Evolutionary conservation across 2,329 filamentous ascomycete genomes (phyloP).

Genomic region (Monilinia laxa): DNA sequence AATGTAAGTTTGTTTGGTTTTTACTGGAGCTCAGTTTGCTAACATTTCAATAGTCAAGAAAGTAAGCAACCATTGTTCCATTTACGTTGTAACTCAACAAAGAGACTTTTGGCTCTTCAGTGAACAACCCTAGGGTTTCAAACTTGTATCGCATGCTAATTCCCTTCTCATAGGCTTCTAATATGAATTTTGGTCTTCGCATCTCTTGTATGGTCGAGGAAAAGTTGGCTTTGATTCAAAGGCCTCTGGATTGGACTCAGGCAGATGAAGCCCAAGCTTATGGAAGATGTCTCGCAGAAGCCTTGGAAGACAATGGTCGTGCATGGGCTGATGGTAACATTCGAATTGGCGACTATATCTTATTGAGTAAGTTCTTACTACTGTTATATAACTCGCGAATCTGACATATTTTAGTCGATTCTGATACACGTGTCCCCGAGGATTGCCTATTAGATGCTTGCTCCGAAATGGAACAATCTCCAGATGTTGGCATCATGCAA

Average conservation of each 20-base stretch:
- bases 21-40: slow-evolving; percentile 24
- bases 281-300: slow-evolving; percentile 61
- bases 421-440: slow-evolving; percentile 72
- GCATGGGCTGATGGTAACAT: slow-evolving; percentile 85
- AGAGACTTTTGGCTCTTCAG: background rate
- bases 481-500: slow-evolving; percentile 76
- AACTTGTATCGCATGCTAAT: background rate
- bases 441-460: slow-evolving; percentile 79
- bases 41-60: slow-evolving; percentile 41
- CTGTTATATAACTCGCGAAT: background rate
- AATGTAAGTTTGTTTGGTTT: slow-evolving; percentile 42
- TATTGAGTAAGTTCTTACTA: slow-evolving; percentile 51
- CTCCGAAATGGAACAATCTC: slow-evolving; percentile 78
- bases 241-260: slow-evolving; percentile 63
- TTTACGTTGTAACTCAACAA: background rate
- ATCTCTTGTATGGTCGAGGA: slow-evolving; percentile 70
- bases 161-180: slow-evolving; percentile 56
- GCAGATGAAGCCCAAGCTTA: slow-evolving; percentile 67
- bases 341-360: slow-evolving; percentile 79
- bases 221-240: slow-evolving; percentile 57
- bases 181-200: slow-evolving; percentile 71
- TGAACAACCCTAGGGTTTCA: background rate
- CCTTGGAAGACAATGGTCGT: slow-evolving; percentile 65
- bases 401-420: slow-evolving; percentile 54
- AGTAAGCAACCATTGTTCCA: slow-evolving; percentile 35